Evolutionary conservation across 2,329 filamentous ascomycete species (phyloP).

Genomic region (Botryosphaeria dothidea): DNA sequence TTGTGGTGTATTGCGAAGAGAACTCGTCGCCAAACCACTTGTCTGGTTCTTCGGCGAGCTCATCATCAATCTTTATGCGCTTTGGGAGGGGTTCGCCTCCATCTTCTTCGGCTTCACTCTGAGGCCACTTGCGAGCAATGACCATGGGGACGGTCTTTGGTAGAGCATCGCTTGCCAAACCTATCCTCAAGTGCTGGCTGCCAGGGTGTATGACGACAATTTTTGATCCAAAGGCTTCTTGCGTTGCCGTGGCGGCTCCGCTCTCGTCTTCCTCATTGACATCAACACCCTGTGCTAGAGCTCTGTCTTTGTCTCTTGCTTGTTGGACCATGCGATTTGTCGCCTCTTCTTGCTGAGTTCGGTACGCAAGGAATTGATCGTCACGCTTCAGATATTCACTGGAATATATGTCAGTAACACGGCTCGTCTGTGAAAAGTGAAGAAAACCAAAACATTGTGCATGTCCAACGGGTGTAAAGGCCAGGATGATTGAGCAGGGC

Average conservation of each 20-base stretch:
- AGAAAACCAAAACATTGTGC: not conserved
- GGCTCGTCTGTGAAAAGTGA: not conserved
- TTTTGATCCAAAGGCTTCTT: conserved; percentile 74
- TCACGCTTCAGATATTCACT: conserved; percentile 98
- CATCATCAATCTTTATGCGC: conserved; percentile 60
- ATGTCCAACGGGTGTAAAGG: not conserved
- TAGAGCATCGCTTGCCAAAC: conserved; percentile 91
- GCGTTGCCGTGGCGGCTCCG: conserved; percentile 29
- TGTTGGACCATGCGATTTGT: conserved; percentile 80
- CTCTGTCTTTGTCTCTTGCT: conserved; percentile 84
- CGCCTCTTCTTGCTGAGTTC: conserved; percentile 84
- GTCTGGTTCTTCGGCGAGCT: conserved; percentile 66
- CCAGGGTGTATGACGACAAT: conserved; percentile 94
- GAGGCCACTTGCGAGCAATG: conserved; percentile 74
- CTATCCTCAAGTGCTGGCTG: conserved; percentile 92
- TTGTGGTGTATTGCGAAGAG: conserved; percentile 69
- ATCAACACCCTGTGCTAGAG: conserved; percentile 63
- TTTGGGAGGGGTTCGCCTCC: conserved; percentile 77
- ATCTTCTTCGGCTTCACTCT: conserved; percentile 81
- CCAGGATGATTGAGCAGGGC: not conserved
- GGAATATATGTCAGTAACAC: conserved; percentile 19
- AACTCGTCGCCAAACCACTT: conserved; percentile 81
- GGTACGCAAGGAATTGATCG: conserved; percentile 88
- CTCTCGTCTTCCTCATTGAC: conserved; percentile 34
- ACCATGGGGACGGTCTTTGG: conserved; percentile 95